Percentiles rank a stretch among this genome's conserved stretches.
Evolutionary conservation across 805 yeast species (phyloP).

Genomic region (Ogataea trehalophila): DNA sequence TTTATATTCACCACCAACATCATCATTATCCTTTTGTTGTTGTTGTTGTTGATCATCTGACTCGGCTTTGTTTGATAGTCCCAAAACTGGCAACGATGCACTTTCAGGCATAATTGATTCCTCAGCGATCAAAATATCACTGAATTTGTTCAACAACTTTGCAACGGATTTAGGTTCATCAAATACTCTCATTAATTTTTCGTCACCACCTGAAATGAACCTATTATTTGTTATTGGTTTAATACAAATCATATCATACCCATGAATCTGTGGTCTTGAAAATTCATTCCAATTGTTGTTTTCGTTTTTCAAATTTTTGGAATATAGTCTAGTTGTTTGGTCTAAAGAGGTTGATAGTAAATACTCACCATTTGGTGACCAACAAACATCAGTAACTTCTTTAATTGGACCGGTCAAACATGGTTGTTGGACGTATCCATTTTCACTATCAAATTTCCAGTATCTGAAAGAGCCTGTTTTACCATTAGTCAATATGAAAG

Average conservation of each 20-base stretch:
- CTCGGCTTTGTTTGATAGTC: constrained; percentile 87
- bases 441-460: constrained; percentile 44
- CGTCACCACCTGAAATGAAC: constrained; percentile 95
- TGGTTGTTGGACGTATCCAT: constrained; percentile 31
- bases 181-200: constrained; percentile 83
- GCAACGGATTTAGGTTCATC: constrained; percentile 82
- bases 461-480: constrained; percentile 89
- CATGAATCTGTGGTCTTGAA: constrained; percentile 97
- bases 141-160: constrained; percentile 48
- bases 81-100: constrained; percentile 89
- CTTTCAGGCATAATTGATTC: constrained; percentile 59
- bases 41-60: constrained; percentile 37
- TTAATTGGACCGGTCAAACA: constrained; percentile 75
- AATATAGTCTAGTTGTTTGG: constrained; percentile 85
- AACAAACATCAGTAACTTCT: constrained; percentile 71
- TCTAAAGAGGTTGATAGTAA: constrained; percentile 78
- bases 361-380: constrained; percentile 66
- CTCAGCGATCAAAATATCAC: constrained; percentile 34
- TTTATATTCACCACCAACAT: constrained; percentile 32
- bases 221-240: constrained; percentile 53
- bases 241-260: constrained; percentile 89
- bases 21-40: constrained; percentile 33
- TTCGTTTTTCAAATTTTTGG: constrained; percentile 28
- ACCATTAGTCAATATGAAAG: constrained; percentile 70
- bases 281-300: constrained; percentile 77